phyloP scores from a whole-genome alignment of 108 stramenopile genomes.

The Conticribra weissflogii region DNA sequence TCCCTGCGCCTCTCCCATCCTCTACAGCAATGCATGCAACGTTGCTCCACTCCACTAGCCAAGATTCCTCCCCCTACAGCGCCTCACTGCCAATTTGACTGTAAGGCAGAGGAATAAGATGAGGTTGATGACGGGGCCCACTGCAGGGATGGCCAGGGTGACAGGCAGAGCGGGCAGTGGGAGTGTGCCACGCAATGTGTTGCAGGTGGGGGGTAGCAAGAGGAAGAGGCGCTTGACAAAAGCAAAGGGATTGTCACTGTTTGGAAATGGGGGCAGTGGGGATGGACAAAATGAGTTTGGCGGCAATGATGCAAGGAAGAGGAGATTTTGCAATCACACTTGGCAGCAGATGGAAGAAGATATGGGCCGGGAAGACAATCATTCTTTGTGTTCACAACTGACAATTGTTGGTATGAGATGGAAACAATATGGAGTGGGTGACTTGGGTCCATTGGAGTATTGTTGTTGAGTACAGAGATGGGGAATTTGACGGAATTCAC shows the following conservation, averaged over 20 bases:
- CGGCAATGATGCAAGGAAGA: not conserved
- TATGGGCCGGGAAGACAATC: too few species aligned
- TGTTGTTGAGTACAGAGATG: too few species aligned
- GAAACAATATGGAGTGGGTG: too few species aligned
- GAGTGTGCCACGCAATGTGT: not conserved
- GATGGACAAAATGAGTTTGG: not conserved
- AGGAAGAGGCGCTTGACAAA: conserved; percentile 18
- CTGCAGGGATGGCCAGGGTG: too few species aligned
- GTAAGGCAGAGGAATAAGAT: conserved; percentile 39
- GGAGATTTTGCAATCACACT: too few species aligned
- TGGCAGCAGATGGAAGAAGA: too few species aligned
- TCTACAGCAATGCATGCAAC: conserved; percentile 23
- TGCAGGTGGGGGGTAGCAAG: not conserved
- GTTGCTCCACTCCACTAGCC: not conserved
- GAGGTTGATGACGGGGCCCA: conserved; percentile 5
- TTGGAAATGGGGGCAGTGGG: not conserved
- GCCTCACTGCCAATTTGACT: not conserved
- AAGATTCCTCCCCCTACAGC: not conserved
- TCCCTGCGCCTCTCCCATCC: conserved; percentile 21
- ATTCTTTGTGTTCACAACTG: too few species aligned
- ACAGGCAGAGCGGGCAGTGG: not conserved
- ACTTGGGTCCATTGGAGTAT: too few species aligned
- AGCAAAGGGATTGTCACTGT: conserved; percentile 18
- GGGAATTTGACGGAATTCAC: too few species aligned
- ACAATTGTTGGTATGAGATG: too few species aligned